Conservation (phyloP, 129 eudicot species). For the Flaveria bidentis region DNA sequence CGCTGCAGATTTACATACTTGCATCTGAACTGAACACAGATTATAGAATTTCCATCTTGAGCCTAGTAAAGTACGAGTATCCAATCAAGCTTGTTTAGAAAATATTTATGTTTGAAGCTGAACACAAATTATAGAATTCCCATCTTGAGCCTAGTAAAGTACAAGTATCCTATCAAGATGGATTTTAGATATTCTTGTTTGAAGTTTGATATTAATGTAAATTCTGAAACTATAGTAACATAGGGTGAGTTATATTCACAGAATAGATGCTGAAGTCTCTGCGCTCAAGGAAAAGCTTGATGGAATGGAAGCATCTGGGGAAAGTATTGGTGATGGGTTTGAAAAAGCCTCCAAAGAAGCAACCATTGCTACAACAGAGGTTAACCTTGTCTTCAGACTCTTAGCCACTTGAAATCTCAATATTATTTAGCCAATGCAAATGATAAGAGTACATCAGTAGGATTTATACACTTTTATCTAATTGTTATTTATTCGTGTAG, state of each 20-base stretch:
- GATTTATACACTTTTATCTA: slow-evolving; percentile 34
- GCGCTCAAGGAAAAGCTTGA: slow-evolving; percentile 65
- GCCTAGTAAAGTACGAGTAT: neutral
- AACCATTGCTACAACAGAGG: slow-evolving; percentile 75
- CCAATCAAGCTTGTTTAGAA: neutral
- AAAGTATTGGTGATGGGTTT: slow-evolving; percentile 46
- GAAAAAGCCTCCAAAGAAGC: slow-evolving; percentile 57
- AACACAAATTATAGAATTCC: no score
- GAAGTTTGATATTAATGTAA: neutral
- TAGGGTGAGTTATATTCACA: slow-evolving; percentile 31
- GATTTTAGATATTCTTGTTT: neutral
- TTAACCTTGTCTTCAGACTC: neutral
- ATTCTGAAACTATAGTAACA: neutral
- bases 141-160: neutral
- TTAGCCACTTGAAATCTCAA: slow-evolving; percentile 11
- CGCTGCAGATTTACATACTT: slow-evolving; percentile 19
- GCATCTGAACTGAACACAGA: slow-evolving; percentile 24
- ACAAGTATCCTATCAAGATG: neutral
- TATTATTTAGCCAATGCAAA: neutral
- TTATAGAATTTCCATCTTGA: neutral
- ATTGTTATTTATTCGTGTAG: slow-evolving; percentile 44
- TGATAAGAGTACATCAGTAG: neutral
- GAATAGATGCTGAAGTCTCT: slow-evolving; percentile 84
- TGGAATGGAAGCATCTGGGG: slow-evolving; percentile 50
- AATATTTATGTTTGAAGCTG: neutral